These are phyloP conservation scores for Calonectria pteridis DNA, from an alignment of 2,329 filamentous ascomycete genomes.

Conservation along the genomic window DNA sequence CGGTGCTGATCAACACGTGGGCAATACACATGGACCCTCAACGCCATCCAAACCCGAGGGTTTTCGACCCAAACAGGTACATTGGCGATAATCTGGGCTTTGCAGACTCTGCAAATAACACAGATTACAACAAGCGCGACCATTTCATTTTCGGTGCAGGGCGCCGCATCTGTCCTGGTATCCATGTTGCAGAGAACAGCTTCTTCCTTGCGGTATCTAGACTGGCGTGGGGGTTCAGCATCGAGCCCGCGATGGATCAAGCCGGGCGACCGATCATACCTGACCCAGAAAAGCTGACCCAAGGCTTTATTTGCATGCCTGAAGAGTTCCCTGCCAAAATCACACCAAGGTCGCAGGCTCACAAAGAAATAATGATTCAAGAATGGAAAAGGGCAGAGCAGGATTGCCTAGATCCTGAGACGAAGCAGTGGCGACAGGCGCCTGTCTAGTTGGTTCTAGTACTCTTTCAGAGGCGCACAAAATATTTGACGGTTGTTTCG, in stretches of 20 bases:
- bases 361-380: not conserved
- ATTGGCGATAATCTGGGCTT: not conserved
- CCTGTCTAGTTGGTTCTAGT: not conserved
- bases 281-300: not conserved
- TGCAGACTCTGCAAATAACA: not conserved
- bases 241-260: not conserved
- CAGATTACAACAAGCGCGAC: not conserved
- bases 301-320: not conserved
- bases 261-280: not conserved
- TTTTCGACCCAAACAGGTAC: not conserved
- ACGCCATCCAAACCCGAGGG: not conserved
- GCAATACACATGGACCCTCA: slow-evolving; percentile 1
- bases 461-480: not conserved
- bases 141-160: not conserved
- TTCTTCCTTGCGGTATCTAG: not conserved
- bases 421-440: not conserved
- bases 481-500: not conserved
- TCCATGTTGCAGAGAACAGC: not conserved
- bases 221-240: not conserved
- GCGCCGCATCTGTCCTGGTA: not conserved
- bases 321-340: not conserved
- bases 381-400: not conserved
- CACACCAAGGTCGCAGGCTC: not conserved
- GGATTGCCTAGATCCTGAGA: not conserved
- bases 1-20: not conserved